Conservation (phyloP, 306 rosid genomes). For the Canavalia gladiata region DNA sequence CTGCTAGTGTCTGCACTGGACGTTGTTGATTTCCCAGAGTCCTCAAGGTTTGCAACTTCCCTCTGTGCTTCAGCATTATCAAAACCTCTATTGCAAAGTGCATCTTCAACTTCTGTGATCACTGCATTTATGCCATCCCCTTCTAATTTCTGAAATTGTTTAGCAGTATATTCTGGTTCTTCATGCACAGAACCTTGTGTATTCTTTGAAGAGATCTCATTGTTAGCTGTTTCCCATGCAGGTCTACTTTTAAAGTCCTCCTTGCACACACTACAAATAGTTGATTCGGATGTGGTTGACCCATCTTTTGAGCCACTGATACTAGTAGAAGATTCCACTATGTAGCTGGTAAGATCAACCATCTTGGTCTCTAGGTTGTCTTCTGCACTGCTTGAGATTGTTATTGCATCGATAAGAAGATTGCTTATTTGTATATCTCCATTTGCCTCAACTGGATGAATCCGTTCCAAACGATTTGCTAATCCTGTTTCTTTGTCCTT, state of each 20-base stretch:
- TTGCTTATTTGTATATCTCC: constrained; percentile 50
- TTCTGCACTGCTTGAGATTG: constrained; percentile 59
- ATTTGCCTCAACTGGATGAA: constrained; percentile 58
- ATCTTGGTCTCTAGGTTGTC: constrained; percentile 78
- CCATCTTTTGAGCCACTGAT: constrained; percentile 71
- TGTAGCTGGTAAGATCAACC: constrained; percentile 68
- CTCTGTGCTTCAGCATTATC: constrained; percentile 46
- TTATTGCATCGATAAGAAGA: constrained; percentile 49
- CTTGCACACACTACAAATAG: constrained; percentile 64
- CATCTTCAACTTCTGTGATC: constrained; percentile 52
- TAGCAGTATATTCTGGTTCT: constrained; percentile 53
- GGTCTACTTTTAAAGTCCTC: constrained; percentile 56
- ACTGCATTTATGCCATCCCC: constrained; percentile 52
- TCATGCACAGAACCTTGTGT: constrained; percentile 50
- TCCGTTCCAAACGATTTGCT: constrained; percentile 53
- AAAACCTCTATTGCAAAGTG: constrained; percentile 35
- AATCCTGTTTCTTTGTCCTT: constrained; percentile 59
- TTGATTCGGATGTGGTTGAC: constrained; percentile 68
- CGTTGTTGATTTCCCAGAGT: constrained; percentile 47
- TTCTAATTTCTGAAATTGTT: constrained; percentile 49
- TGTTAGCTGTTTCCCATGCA: constrained; percentile 51
- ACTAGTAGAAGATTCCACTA: constrained; percentile 59
- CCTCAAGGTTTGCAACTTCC: constrained; percentile 51
- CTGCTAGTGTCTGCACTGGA: constrained; percentile 47
- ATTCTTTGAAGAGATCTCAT: constrained; percentile 54